Evolutionary conservation across 140 eudicot species (phyloP).

Genomic region (Oenanthe javanica): DNA sequence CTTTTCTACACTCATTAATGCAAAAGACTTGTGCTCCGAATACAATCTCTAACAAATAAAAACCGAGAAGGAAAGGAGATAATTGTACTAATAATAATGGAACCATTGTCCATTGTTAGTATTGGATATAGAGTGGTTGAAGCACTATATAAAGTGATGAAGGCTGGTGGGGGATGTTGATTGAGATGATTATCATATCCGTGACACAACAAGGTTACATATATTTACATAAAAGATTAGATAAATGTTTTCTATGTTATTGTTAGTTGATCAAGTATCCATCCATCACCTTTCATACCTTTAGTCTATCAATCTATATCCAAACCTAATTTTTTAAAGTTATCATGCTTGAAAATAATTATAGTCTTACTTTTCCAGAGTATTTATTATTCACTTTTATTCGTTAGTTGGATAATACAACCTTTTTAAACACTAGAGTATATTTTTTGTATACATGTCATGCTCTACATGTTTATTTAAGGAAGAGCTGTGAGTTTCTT

Average conservation of each 20-base stretch:
- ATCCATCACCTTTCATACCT: slow-evolving; percentile 5
- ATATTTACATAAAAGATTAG: background rate
- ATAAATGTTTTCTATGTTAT: background rate
- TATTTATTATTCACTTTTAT: background rate
- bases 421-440: background rate
- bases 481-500: background rate
- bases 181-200: background rate
- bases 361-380: background rate
- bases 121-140: slow-evolving; percentile 3
- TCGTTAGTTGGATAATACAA: background rate
- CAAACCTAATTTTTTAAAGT: background rate
- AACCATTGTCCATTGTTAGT: background rate
- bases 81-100: background rate
- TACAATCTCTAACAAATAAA: background rate
- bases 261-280: background rate
- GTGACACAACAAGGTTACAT: background rate
- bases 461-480: background rate
- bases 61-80: background rate
- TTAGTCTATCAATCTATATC: background rate
- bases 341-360: background rate
- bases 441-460: background rate
- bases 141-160: slow-evolving; percentile 5
- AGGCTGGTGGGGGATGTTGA: slow-evolving; percentile 11
- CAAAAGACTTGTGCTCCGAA: background rate
- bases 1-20: background rate